A percentile compares a stretch with the other conserved stretches of the same genome.
Evolutionary conservation across 805 yeast species (phyloP).

Genomic region (Cyberlindnera galapagoensis): DNA sequence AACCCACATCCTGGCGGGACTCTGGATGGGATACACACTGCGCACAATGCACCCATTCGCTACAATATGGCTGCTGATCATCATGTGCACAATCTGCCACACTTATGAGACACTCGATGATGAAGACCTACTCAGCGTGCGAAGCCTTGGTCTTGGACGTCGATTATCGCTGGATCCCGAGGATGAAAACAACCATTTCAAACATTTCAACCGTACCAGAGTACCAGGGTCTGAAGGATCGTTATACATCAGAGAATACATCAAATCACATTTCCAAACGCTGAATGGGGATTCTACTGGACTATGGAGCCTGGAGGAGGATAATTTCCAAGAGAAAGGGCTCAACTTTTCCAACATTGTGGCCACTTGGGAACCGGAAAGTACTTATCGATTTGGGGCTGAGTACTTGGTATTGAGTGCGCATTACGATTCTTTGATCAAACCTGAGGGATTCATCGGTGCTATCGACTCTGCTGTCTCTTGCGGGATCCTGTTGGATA

Average conservation of each 20-base stretch:
- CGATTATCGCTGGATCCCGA: conserved; percentile 13
- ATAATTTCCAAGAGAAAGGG: conserved; percentile 32
- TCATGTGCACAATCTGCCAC: no score
- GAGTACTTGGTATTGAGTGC: conserved; percentile 37
- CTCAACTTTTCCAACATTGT: conserved; percentile 33
- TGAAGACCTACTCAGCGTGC: no score
- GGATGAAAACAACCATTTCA: conserved; percentile 15
- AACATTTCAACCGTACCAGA: conserved; percentile 33
- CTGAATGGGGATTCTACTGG: conserved; percentile 23
- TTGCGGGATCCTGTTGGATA: conserved; percentile 43
- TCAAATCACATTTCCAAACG: conserved; percentile 26
- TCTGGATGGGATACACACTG: no score
- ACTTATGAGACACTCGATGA: no score
- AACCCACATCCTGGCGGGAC: no score
- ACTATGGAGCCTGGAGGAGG: conserved; percentile 24
- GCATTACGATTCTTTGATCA: conserved; percentile 43
- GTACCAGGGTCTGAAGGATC: conserved; percentile 39
- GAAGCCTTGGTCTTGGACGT: conserved; percentile 5
- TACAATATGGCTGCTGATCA: no score
- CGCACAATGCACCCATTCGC: no score
- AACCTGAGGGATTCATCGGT: conserved; percentile 51
- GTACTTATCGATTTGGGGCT: conserved; percentile 20
- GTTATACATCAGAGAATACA: conserved; percentile 29
- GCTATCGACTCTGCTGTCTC: conserved; percentile 57
- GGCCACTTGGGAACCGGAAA: conserved; percentile 17